phyloP scores from a whole-genome alignment of 306 rosid species.

The Biancaea sappan region DNA sequence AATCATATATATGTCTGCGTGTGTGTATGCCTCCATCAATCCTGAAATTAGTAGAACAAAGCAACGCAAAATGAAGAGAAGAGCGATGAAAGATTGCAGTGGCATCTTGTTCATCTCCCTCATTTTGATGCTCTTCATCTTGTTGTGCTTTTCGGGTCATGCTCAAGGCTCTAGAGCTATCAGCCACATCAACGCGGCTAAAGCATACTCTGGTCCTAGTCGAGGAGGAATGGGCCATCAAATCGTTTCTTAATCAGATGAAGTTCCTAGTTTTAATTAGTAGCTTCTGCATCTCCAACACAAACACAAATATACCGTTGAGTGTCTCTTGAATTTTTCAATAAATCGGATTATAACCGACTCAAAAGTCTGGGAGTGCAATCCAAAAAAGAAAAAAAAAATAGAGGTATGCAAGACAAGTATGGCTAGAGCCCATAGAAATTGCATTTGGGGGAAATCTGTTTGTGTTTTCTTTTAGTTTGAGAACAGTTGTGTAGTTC shows the following conservation, averaged over 20 bases:
- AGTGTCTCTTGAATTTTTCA: too few species aligned
- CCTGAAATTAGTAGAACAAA: too few species aligned
- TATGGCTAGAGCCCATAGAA: too few species aligned
- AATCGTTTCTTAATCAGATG: neutral
- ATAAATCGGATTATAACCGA: too few species aligned
- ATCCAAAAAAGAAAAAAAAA: too few species aligned
- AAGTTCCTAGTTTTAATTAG: neutral
- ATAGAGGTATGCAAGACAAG: too few species aligned
- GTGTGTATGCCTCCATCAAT: neutral
- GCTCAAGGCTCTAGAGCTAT: constrained; percentile 48
- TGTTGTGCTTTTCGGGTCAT: constrained; percentile 34
- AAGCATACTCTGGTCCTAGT: constrained; percentile 69
- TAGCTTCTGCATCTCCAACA: neutral
- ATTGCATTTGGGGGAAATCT: too few species aligned
- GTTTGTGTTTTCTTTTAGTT: too few species aligned
- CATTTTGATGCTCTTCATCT: constrained; percentile 32
- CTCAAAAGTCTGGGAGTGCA: too few species aligned
- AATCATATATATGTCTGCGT: too few species aligned
- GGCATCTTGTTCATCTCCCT: constrained; percentile 6
- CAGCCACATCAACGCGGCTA: constrained; percentile 32
- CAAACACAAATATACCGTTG: neutral
- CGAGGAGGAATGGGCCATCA: constrained; percentile 48
- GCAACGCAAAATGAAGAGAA: neutral
- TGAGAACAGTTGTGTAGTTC: too few species aligned
- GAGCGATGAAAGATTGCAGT: constrained; percentile 32